Evolutionary conservation across 2,329 filamentous ascomycete species (phyloP).

Genomic region (Alternaria sp.): DNA sequence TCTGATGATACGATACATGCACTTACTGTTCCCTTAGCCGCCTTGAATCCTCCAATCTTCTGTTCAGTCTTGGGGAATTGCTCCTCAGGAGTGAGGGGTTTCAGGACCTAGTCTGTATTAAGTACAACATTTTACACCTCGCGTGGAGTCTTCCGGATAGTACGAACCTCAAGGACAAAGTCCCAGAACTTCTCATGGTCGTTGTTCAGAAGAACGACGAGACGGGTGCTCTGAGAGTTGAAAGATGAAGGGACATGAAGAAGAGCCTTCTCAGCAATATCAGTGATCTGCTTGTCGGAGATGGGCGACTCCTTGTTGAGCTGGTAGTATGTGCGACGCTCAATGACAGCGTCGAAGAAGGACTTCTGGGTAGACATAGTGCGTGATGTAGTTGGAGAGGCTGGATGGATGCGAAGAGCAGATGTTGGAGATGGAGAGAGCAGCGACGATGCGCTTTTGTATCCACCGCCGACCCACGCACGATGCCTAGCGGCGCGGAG

Average conservation of each 20-base stretch:
- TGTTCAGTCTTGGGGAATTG: constrained; percentile 62
- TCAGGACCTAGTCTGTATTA: constrained; percentile 51
- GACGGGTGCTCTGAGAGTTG: constrained; percentile 85
- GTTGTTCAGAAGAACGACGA: constrained; percentile 77
- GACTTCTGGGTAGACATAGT: constrained; percentile 50
- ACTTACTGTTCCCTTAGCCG: constrained; percentile 76
- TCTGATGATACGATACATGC: neutral
- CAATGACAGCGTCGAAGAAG: constrained; percentile 69
- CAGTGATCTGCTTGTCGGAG: constrained; percentile 64
- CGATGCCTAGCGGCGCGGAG: constrained; percentile 37
- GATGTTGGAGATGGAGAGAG: constrained; percentile 4
- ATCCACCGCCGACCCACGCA: constrained; percentile 21
- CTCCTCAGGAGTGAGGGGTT: constrained; percentile 71
- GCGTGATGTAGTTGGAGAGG: constrained; percentile 28
- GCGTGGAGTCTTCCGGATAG: neutral
- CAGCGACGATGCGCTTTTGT: constrained; percentile 22
- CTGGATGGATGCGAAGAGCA: neutral
- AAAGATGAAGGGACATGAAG: constrained; percentile 78
- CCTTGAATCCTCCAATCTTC: constrained; percentile 67
- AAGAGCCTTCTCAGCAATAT: constrained; percentile 66
- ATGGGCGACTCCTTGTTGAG: constrained; percentile 69
- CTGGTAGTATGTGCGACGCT: constrained; percentile 72
- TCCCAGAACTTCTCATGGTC: constrained; percentile 93
- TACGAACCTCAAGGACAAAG: constrained; percentile 62
- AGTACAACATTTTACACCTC: neutral